These are phyloP conservation scores for Anthracocystis setariae DNA, from an alignment of 1,284 basidiomycete species.

Conservation along the genomic window DNA sequence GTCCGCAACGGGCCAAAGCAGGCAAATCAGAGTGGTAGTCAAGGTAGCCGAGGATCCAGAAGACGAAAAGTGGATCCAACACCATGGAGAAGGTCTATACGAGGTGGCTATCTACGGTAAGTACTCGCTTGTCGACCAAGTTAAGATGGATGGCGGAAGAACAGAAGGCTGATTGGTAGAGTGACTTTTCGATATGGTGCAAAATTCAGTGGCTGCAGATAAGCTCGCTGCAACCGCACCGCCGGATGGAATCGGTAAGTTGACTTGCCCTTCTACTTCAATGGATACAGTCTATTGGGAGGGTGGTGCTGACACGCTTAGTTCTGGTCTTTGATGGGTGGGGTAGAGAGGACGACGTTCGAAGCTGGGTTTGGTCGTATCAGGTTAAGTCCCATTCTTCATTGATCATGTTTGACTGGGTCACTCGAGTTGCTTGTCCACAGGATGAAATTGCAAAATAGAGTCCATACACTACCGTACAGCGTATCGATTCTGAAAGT, in stretches of 20 bases:
- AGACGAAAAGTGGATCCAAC: slow-evolving; percentile 39
- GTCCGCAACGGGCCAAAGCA: not conserved
- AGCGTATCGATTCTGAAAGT: no score
- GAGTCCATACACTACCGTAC: no score
- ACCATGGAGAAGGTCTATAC: slow-evolving; percentile 47
- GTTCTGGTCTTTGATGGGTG: not conserved
- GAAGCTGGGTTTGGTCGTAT: slow-evolving; percentile 28
- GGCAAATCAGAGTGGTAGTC: slow-evolving; percentile 25
- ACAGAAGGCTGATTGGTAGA: no score
- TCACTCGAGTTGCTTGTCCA: no score
- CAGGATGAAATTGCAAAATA: no score
- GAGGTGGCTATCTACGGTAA: slow-evolving; percentile 46
- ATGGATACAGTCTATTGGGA: no score
- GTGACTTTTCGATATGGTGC: no score
- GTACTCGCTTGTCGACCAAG: not conserved
- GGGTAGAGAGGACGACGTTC: slow-evolving; percentile 28
- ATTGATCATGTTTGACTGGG: slow-evolving; percentile 9
- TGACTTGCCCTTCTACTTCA: no score
- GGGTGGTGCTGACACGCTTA: not conserved
- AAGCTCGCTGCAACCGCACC: slow-evolving; percentile 31
- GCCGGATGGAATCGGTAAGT: slow-evolving; percentile 49
- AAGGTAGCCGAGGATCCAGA: slow-evolving; percentile 47
- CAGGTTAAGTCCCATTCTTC: slow-evolving; percentile 35
- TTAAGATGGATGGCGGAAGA: no score
- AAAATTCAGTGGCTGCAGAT: slow-evolving; percentile 37